Conservation (phyloP, 129 eudicot species). For the Oenanthe sinensis region DNA sequence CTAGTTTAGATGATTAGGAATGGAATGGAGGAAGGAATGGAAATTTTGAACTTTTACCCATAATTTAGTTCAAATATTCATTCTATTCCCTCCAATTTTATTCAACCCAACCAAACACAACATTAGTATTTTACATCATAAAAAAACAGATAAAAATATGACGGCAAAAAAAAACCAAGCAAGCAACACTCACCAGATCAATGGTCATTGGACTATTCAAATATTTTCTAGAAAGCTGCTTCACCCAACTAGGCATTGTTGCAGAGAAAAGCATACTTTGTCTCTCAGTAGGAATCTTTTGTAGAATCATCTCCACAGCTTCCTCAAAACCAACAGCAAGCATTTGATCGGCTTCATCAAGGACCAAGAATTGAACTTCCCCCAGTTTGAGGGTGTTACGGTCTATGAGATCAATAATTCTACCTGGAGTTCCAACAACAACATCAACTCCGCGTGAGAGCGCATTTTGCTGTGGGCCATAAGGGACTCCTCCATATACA, state of each 20-base stretch:
- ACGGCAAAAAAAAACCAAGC: not conserved
- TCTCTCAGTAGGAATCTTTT: slow-evolving; percentile 64
- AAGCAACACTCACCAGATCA: slow-evolving; percentile 55
- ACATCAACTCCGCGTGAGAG: slow-evolving; percentile 93
- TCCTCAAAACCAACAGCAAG: slow-evolving; percentile 99
- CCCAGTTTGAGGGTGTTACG: slow-evolving; percentile 63
- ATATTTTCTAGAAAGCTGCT: slow-evolving; percentile 74
- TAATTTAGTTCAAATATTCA: too few species aligned
- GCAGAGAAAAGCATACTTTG: slow-evolving; percentile 99
- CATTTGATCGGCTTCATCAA: slow-evolving; percentile 99
- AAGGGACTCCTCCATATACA: slow-evolving; percentile 92
- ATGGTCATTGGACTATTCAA: slow-evolving; percentile 80
- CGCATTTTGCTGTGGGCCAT: slow-evolving; percentile 58
- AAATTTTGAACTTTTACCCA: too few species aligned
- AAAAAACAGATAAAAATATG: not conserved
- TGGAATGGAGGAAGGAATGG: too few species aligned
- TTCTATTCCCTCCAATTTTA: too few species aligned
- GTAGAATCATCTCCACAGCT: slow-evolving; percentile 73
- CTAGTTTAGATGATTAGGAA: too few species aligned
- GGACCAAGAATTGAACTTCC: slow-evolving; percentile 86
- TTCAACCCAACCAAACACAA: too few species aligned
- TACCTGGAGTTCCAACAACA: slow-evolving; percentile 99
- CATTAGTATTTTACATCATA: not conserved
- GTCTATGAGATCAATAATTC: slow-evolving; percentile 82
- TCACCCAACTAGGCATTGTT: slow-evolving; percentile 96